These are phyloP conservation scores for Saturnispora quitensis DNA, from an alignment of 805 yeast species.

Conservation along the genomic window DNA sequence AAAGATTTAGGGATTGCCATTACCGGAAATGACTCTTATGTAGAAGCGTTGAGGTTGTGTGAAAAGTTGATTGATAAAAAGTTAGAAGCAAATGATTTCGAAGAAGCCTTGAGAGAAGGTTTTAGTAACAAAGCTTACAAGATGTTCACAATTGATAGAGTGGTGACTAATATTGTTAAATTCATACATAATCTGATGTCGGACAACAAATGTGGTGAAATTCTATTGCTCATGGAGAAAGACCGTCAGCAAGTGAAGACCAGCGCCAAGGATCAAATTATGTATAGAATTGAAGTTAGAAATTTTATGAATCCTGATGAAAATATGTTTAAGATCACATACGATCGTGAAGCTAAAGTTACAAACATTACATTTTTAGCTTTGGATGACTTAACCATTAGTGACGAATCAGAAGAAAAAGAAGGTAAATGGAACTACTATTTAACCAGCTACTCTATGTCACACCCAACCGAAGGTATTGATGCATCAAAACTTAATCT, in stretches of 20 bases:
- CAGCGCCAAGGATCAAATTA: conserved; percentile 77
- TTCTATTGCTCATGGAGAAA: conserved; percentile 69
- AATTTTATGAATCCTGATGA: conserved; percentile 72
- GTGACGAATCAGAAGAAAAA: conserved; percentile 44
- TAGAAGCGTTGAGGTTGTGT: conserved; percentile 67
- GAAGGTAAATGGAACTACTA: conserved; percentile 91
- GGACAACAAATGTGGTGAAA: conserved; percentile 72
- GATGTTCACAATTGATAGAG: conserved; percentile 87
- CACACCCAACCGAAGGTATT: conserved; percentile 96
- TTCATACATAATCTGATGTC: conserved; percentile 79
- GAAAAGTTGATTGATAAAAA: conserved; percentile 79
- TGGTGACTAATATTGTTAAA: conserved; percentile 71
- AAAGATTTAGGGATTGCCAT: conserved; percentile 74
- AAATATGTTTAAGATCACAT: conserved; percentile 83
- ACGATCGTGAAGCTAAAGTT: conserved; percentile 40
- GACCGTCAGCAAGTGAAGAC: conserved; percentile 61
- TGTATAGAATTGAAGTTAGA: conserved; percentile 84
- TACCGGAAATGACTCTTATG: conserved; percentile 59
- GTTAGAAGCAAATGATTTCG: conserved; percentile 89
- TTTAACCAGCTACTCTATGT: conserved; percentile 83
- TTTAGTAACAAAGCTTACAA: conserved; percentile 90
- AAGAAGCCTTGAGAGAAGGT: conserved; percentile 91
- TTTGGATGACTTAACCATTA: conserved; percentile 78
- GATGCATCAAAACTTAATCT: conserved; percentile 64
- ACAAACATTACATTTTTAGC: conserved; percentile 78